Conservation (phyloP, 208 protist species). For the Wallacemonas sp. region DNA sequence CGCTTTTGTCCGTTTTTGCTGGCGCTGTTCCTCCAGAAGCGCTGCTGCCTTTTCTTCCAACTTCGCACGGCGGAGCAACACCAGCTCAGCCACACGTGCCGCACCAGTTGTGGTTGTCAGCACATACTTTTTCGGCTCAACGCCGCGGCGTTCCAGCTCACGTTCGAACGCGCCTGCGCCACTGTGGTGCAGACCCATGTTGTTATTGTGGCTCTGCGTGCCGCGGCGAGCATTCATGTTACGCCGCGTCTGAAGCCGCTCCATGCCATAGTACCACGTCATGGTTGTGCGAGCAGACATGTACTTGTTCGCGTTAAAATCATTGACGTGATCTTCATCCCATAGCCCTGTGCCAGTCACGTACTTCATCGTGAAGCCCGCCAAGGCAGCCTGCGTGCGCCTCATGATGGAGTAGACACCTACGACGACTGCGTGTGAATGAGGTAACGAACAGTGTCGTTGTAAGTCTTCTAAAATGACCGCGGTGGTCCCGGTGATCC, state of each 20-base stretch:
- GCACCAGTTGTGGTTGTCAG: slow-evolving; percentile 85
- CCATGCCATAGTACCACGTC: slow-evolving; percentile 88
- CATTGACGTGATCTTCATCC: slow-evolving; percentile 92
- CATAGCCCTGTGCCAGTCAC: slow-evolving; percentile 81
- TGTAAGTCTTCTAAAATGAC: too few species aligned
- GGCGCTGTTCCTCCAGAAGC: slow-evolving; percentile 45
- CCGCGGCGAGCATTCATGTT: slow-evolving; percentile 57
- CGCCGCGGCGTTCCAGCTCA: slow-evolving; percentile 76
- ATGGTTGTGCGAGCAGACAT: slow-evolving; percentile 74
- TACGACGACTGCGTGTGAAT: too few species aligned
- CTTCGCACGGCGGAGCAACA: slow-evolving; percentile 72
- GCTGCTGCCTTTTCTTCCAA: slow-evolving; percentile 64
- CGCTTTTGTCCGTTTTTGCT: not conserved
- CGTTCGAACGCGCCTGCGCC: slow-evolving; percentile 86
- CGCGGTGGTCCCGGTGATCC: too few species aligned
- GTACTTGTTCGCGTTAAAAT: slow-evolving; percentile 81
- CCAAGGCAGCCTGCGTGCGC: slow-evolving; percentile 25
- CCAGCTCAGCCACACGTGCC: slow-evolving; percentile 81
- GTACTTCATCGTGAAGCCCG: slow-evolving; percentile 90
- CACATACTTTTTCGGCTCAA: slow-evolving; percentile 82
- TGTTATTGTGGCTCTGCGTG: slow-evolving; percentile 87
- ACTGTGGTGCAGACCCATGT: slow-evolving; percentile 84
- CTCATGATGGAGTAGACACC: slow-evolving; percentile 35
- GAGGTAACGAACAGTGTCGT: too few species aligned
- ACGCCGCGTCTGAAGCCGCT: slow-evolving; percentile 68